These are phyloP conservation scores for Porphyrellus sp. DNA, from an alignment of 1,284 basidiomycete species.

Conservation along the genomic window DNA sequence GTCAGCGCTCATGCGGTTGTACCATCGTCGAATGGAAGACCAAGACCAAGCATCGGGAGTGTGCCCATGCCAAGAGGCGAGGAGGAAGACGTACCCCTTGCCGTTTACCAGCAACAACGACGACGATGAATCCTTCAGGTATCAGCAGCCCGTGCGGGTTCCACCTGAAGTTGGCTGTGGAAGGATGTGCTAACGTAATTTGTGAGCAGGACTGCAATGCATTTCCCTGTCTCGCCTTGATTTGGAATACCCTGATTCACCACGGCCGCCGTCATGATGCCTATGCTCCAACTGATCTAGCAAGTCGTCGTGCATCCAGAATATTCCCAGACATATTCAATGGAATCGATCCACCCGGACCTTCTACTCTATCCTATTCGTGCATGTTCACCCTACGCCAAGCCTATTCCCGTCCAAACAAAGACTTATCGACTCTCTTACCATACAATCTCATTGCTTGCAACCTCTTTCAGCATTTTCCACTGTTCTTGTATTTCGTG, in stretches of 20 bases:
- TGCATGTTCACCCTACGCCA: conserved; percentile 26
- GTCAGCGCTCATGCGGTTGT: conserved; percentile 60
- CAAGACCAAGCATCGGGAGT: conserved; percentile 39
- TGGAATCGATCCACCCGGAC: conserved; percentile 21
- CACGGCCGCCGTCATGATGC: conserved; percentile 1
- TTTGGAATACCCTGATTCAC: conserved; percentile 10
- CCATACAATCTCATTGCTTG: conserved; percentile 33
- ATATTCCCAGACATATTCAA: conserved; percentile 26
- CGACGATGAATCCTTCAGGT: conserved; percentile 42
- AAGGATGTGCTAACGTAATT: conserved; percentile 9
- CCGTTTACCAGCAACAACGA: conserved; percentile 71
- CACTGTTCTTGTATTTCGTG: conserved; percentile 23
- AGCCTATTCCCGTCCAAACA: conserved; percentile 20
- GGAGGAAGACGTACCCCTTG: conserved; percentile 75
- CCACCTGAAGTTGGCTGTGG: not conserved
- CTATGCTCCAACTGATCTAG: conserved; percentile 25
- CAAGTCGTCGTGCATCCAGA: conserved; percentile 22
- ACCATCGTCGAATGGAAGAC: conserved; percentile 39
- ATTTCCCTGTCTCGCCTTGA: not conserved
- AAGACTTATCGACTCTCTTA: conserved; percentile 30
- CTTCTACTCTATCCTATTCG: conserved; percentile 26
- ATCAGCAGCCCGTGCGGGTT: not conserved
- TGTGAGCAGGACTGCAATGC: conserved; percentile 10
- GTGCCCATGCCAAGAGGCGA: conserved; percentile 40
- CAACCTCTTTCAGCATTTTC: conserved; percentile 21